Conservation (phyloP, 164 flowering plant genomes). For the Euptelea pleiosperma region DNA sequence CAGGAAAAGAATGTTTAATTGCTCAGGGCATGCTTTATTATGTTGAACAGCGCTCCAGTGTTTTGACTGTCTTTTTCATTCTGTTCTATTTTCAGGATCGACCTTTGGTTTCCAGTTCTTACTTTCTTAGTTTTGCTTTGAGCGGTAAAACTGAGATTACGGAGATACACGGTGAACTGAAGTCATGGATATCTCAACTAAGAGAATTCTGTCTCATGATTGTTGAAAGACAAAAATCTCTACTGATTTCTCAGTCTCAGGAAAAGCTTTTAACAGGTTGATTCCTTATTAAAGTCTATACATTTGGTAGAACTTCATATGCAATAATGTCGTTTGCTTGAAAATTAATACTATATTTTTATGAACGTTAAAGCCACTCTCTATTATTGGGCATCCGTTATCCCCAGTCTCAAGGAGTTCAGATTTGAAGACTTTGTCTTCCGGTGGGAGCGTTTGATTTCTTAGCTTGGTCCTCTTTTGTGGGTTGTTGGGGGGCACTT, state of each 20-base stretch:
- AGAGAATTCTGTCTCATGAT: slow-evolving; percentile 34
- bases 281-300: neutral
- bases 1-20: neutral
- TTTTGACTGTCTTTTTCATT: neutral
- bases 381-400: too few relatives aligned
- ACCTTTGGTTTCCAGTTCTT: slow-evolving; percentile 28
- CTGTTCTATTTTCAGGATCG: slow-evolving; percentile 48
- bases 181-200: slow-evolving; percentile 55
- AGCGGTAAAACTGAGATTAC: slow-evolving; percentile 13
- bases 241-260: slow-evolving; percentile 28
- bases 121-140: slow-evolving; percentile 34
- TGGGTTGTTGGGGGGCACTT: too few relatives aligned
- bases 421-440: too few relatives aligned
- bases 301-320: neutral
- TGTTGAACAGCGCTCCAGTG: neutral
- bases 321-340: neutral
- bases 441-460: too few relatives aligned
- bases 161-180: slow-evolving; percentile 21
- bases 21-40: neutral
- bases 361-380: too few relatives aligned
- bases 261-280: slow-evolving; percentile 47
- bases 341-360: neutral
- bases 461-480: too few relatives aligned
- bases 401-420: too few relatives aligned
- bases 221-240: slow-evolving; percentile 44